phyloP scores from a whole-genome alignment of 1,284 basidiomycete species.

The Phylloporus gajari region DNA sequence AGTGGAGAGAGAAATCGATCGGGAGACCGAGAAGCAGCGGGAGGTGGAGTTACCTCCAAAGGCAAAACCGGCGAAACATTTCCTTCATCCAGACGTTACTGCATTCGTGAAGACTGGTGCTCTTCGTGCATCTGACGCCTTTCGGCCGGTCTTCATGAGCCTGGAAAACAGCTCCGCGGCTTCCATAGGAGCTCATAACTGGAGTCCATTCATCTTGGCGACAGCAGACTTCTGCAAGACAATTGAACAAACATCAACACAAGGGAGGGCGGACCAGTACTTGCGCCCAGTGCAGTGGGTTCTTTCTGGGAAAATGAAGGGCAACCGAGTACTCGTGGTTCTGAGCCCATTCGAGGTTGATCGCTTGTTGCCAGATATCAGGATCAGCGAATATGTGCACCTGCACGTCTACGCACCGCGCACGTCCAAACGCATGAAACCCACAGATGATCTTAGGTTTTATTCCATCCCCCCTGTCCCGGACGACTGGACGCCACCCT shows the following conservation, averaged over 20 bases:
- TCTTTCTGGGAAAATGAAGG: slow-evolving; percentile 31
- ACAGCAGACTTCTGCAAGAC: slow-evolving; percentile 40
- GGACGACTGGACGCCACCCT: background rate
- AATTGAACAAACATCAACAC: background rate
- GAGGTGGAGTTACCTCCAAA: slow-evolving; percentile 48
- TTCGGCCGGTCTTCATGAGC: slow-evolving; percentile 14
- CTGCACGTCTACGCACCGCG: slow-evolving; percentile 56
- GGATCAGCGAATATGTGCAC: slow-evolving; percentile 42
- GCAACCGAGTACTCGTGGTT: slow-evolving; percentile 39
- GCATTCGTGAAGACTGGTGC: slow-evolving; percentile 35
- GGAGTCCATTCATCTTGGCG: slow-evolving; percentile 29
- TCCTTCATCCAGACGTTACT: slow-evolving; percentile 25
- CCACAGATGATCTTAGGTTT: slow-evolving; percentile 50
- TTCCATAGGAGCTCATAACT: background rate
- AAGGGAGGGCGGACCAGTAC: slow-evolving; percentile 36
- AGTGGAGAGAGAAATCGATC: slow-evolving; percentile 58
- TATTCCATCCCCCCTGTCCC: slow-evolving; percentile 43
- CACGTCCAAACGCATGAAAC: slow-evolving; percentile 43
- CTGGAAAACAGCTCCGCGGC: slow-evolving; percentile 10
- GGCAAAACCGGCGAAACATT: slow-evolving; percentile 29
- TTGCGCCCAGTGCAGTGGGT: slow-evolving; percentile 57
- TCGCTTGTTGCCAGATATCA: slow-evolving; percentile 50
- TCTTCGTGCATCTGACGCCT: background rate
- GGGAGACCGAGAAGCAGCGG: slow-evolving; percentile 34
- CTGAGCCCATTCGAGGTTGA: slow-evolving; percentile 58